Evolutionary conservation across 1,139 yeast species (phyloP).

Genomic region (Lodderomyces margitis): DNA sequence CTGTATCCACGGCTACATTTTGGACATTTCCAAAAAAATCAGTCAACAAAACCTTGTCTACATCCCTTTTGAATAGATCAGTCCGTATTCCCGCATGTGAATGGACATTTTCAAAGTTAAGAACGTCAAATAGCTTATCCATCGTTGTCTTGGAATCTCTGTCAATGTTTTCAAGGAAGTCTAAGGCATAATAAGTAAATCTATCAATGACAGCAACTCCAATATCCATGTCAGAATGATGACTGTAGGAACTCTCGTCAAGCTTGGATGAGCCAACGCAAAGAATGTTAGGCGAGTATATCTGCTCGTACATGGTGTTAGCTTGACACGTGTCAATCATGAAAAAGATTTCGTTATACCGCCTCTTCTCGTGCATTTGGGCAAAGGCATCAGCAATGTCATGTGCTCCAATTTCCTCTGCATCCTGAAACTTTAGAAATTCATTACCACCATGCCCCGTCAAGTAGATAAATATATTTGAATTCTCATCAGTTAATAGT

Average conservation of each 20-base stretch:
- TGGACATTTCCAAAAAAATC: slow-evolving; percentile 96
- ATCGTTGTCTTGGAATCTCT: slow-evolving; percentile 73
- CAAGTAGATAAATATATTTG: slow-evolving; percentile 89
- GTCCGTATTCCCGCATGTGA: slow-evolving; percentile 90
- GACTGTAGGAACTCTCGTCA: slow-evolving; percentile 91
- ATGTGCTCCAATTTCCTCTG: slow-evolving; percentile 93
- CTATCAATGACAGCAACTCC: slow-evolving; percentile 98
- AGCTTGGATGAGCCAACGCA: slow-evolving; percentile 92
- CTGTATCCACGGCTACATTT: slow-evolving; percentile 60
- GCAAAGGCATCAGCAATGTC: slow-evolving; percentile 97
- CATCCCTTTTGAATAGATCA: slow-evolving; percentile 68
- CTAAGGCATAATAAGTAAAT: slow-evolving; percentile 89
- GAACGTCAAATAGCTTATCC: slow-evolving; percentile 79
- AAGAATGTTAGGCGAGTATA: slow-evolving; percentile 87
- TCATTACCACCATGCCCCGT: slow-evolving; percentile 99
- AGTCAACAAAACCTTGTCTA: slow-evolving; percentile 72
- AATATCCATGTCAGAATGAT: slow-evolving; percentile 90
- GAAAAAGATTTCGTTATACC: slow-evolving; percentile 92
- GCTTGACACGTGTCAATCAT: slow-evolving; percentile 99
- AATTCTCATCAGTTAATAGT: slow-evolving; percentile 85
- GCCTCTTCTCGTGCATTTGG: slow-evolving; percentile 93
- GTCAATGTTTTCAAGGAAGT: slow-evolving; percentile 77
- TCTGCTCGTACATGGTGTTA: slow-evolving; percentile 91
- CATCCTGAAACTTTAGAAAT: slow-evolving; percentile 94
- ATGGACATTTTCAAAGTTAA: slow-evolving; percentile 81